Evolutionary conservation across 306 rosid genomes (phyloP).

Genomic region (Arachis hypogaea): DNA sequence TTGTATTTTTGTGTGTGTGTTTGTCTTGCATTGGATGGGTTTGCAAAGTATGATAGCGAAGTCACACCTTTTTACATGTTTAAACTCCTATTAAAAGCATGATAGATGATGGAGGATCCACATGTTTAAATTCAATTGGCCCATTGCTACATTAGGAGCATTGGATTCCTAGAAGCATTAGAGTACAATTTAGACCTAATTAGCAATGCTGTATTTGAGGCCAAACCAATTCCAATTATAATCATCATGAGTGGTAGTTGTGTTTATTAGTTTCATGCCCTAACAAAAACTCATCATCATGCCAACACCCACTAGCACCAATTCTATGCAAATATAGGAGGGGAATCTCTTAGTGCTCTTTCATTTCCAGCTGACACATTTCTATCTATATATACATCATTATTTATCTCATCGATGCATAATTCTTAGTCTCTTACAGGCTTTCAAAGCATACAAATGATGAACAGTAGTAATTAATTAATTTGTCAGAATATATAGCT

Average conservation of each 20-base stretch:
- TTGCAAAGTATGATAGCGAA: slow-evolving; percentile 35
- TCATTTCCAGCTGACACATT: slow-evolving; percentile 28
- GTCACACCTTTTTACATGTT: slow-evolving; percentile 35
- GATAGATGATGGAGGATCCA: slow-evolving; percentile 34
- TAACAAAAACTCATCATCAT: slow-evolving; percentile 27
- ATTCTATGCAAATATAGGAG: slow-evolving; percentile 31
- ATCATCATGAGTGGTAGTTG: neutral
- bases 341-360: slow-evolving; percentile 40
- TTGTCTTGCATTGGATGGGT: slow-evolving; percentile 36
- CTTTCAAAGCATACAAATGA: slow-evolving; percentile 4
- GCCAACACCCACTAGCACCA: slow-evolving; percentile 20
- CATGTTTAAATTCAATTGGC: slow-evolving; percentile 43
- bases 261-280: slow-evolving; percentile 7
- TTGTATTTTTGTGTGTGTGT: slow-evolving; percentile 24
- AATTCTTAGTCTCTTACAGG: neutral
- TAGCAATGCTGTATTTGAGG: slow-evolving; percentile 14
- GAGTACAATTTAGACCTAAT: slow-evolving; percentile 21
- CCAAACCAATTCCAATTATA: slow-evolving; percentile 26
- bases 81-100: slow-evolving; percentile 20
- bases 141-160: slow-evolving; percentile 31
- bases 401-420: neutral
- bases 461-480: neutral
- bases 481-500: neutral
- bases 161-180: slow-evolving; percentile 62
- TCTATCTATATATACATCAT: no score